phyloP scores from a whole-genome alignment of 495 filamentous ascomycete species.

The Xylaria acuta region DNA sequence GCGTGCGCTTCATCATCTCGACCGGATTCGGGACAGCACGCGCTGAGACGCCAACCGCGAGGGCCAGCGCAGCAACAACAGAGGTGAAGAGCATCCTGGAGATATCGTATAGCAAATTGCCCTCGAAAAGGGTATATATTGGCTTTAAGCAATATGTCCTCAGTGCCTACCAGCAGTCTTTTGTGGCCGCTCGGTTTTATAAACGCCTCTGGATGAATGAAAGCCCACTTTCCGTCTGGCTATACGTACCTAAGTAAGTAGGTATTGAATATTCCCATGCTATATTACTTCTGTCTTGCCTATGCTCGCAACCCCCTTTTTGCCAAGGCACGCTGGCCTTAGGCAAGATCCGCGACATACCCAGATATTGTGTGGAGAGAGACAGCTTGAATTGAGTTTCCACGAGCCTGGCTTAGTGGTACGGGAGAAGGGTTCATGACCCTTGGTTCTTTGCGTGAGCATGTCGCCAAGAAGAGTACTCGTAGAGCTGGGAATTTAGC shows the following conservation, averaged over 20 bases:
- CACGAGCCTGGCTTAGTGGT: constrained; percentile 1
- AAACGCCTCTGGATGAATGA: neutral
- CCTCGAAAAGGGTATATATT: neutral
- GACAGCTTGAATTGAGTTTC: neutral
- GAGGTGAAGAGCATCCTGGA: constrained; percentile 42
- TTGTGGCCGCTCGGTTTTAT: neutral
- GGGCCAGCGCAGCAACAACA: constrained; percentile 34
- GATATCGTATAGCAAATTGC: neutral
- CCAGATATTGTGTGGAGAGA: neutral
- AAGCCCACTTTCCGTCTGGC: neutral
- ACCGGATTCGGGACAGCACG: constrained; percentile 43
- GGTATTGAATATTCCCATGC: neutral
- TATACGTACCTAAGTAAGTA: neutral
- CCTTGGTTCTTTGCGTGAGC: neutral
- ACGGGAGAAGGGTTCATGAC: neutral
- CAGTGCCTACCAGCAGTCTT: neutral
- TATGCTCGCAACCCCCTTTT: constrained; percentile 1
- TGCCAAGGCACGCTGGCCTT: neutral
- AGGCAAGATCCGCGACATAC: neutral
- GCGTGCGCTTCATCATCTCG: constrained; percentile 45
- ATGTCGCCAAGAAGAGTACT: neutral
- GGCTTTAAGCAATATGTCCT: neutral
- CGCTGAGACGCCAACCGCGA: constrained; percentile 41
- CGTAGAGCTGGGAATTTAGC: constrained; percentile 12
- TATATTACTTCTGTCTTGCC: constrained; percentile 7